Conservation (phyloP, 225 moss, liverwort and hornwort genomes). For the Sphagnum contortum region DNA sequence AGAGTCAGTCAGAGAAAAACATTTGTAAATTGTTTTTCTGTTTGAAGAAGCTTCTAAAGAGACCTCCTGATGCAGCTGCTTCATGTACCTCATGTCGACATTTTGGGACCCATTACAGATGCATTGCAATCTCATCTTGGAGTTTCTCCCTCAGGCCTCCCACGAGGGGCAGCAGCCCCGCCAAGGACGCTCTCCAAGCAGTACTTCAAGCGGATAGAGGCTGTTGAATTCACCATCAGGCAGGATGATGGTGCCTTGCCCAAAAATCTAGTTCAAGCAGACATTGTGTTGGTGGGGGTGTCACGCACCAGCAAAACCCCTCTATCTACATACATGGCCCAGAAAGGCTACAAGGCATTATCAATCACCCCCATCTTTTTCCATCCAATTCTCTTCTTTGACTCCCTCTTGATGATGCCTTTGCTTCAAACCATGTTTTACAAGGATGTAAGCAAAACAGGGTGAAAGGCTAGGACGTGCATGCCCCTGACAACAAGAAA, state of each 20-base stretch:
- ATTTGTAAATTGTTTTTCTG: too few species aligned
- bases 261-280: constrained; percentile 64
- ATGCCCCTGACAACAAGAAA: too few species aligned
- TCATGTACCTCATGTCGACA: constrained; percentile 70
- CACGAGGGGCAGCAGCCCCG: constrained; percentile 73
- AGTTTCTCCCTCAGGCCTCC: constrained; percentile 79
- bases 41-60: too few species aligned
- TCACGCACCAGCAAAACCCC: constrained; percentile 99
- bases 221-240: constrained; percentile 88
- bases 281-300: constrained; percentile 75
- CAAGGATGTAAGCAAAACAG: too few species aligned
- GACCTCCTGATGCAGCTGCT: constrained; percentile 28
- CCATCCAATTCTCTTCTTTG: too few species aligned
- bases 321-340: constrained; percentile 94
- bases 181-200: constrained; percentile 66
- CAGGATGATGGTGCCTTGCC: constrained; percentile 96
- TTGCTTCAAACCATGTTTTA: too few species aligned
- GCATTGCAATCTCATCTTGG: constrained; percentile 76
- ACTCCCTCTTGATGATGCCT: too few species aligned
- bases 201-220: constrained; percentile 94
- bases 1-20: too few species aligned
- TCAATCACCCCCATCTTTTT: too few species aligned
- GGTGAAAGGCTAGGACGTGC: too few species aligned
- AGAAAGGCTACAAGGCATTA: constrained; percentile 87
- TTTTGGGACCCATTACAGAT: constrained; percentile 77